Base-by-base conservation (phyloP, 2,329 filamentous ascomycete species). In the Capronia epimyces region DNA sequence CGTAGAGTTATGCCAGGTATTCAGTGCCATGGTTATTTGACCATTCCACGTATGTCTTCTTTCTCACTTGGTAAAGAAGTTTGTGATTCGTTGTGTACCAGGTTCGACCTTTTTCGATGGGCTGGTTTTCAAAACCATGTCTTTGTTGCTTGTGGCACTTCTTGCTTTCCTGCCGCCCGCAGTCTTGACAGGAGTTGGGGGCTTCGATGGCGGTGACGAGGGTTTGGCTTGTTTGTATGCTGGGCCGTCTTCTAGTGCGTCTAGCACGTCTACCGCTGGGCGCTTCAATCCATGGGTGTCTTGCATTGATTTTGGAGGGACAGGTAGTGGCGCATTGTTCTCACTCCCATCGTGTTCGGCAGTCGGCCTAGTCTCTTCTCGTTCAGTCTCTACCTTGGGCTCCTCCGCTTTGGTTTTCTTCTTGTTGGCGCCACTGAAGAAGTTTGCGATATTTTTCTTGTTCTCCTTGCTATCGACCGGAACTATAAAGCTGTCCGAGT, bases 401-500 rank as follows among this genome's bases (percentile, higher is more conserved):
- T 2, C 16, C 13, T 43, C 36, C 15, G 25, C 7, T 36, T 63
- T 54, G 10, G 60, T 43, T 40, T 62, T 61, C 41, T 65, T 61
- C 56, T 55, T 66, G 52, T 66, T 65, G 13, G 61, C 50, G 20
- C 56, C 86, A 6, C 77, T 77, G 64, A 97, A 97, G 73, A 95
- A 96, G 62, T 95, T 95, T 40, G 86, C 87, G 67, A 97, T 97
- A 59, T 93, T 96, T 43, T 78, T 82, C 71, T 94, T 96, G 67
- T 96, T 96, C 63, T 90, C 86, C 58, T 81, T 83, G 69, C 87
- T 94, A 62, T 87, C 79, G 27, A 96, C 71, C 0, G 91, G 91
- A 1, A 95, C 74, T 39, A 96, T 78, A 63, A 96, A 95, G 0
- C 77, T 79, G 0, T 88, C 82, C 16, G 87, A 94, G 66, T 95